Evolutionary conservation across 23 red algal genomes (phyloP).

Genomic region (Gracilaria gracilis): DNA sequence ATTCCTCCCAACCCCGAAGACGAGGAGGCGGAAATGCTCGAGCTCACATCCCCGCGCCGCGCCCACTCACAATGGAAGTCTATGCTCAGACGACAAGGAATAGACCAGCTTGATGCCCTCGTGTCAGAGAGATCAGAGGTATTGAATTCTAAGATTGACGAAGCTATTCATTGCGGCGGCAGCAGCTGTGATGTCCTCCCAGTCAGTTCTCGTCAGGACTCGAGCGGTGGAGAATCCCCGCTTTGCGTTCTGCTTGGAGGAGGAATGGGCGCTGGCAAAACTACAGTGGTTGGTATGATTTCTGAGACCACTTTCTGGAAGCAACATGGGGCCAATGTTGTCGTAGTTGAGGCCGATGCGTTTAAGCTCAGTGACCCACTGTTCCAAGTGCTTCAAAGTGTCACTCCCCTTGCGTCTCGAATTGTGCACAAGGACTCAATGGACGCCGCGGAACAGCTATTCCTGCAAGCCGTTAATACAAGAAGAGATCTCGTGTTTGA

Average conservation of each 20-base stretch:
- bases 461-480: slow-evolving; percentile 67
- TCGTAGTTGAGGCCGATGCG: slow-evolving; percentile 75
- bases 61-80: slow-evolving; percentile 37
- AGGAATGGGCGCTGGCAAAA: slow-evolving; percentile 84
- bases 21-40: neutral
- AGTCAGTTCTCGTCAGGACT: neutral
- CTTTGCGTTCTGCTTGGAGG: slow-evolving; percentile 73
- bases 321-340: slow-evolving; percentile 52
- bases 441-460: slow-evolving; percentile 70
- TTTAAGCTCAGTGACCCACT: slow-evolving; percentile 78
- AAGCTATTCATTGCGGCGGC: slow-evolving; percentile 40
- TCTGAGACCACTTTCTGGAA: slow-evolving; percentile 69
- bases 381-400: slow-evolving; percentile 60
- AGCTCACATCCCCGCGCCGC: slow-evolving; percentile 39
- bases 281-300: slow-evolving; percentile 52
- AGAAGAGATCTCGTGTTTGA: slow-evolving; percentile 76
- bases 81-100: slow-evolving; percentile 66
- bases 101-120: slow-evolving; percentile 73
- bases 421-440: slow-evolving; percentile 76
- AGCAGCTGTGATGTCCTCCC: slow-evolving; percentile 28
- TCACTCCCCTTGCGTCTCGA: slow-evolving; percentile 59
- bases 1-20: neutral
- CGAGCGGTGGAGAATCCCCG: slow-evolving; percentile 17
- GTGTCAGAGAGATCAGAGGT: slow-evolving; percentile 42
- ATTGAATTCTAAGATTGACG: slow-evolving; percentile 46